Percentiles rank a stretch among this genome's conserved stretches.
These are phyloP conservation scores for Setaria viridis DNA, from an alignment of 202 grass and related monocot genomes.

Conservation along the genomic window DNA sequence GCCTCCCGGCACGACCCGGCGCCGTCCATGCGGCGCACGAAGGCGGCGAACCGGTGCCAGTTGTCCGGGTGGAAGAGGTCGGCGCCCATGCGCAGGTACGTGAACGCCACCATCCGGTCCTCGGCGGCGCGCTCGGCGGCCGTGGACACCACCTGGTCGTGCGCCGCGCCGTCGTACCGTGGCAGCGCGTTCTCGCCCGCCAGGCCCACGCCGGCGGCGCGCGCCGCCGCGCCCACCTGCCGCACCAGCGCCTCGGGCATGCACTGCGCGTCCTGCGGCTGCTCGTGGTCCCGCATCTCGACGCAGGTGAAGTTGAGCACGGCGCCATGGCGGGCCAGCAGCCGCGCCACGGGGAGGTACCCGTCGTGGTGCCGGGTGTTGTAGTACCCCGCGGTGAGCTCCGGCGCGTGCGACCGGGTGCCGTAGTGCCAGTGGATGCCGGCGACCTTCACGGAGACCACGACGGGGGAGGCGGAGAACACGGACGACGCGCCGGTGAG, in stretches of 20 bases:
- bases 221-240: constrained; percentile 67
- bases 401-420: constrained; percentile 70
- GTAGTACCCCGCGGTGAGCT: constrained; percentile 88
- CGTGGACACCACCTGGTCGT: constrained; percentile 66
- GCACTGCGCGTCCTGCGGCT: constrained; percentile 71
- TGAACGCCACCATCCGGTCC: constrained; percentile 84
- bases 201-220: constrained; percentile 53
- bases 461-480: constrained; percentile 45
- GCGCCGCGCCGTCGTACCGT: constrained; percentile 74
- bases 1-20: constrained; percentile 53
- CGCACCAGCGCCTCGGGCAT: constrained; percentile 66
- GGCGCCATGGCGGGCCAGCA: constrained; percentile 62
- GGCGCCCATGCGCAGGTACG: constrained; percentile 74
- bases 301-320: constrained; percentile 95
- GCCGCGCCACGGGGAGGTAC: constrained; percentile 64
- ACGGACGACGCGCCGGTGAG: constrained; percentile 58
- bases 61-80: constrained; percentile 71
- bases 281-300: constrained; percentile 88
- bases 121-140: constrained; percentile 41
- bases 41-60: constrained; percentile 75
- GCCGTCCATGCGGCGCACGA: constrained; percentile 64
- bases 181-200: constrained; percentile 88
- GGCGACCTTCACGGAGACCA: constrained; percentile 78
- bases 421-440: constrained; percentile 97
- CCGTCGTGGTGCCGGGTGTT: constrained; percentile 74